Evolutionary conservation across 2,329 filamentous ascomycete genomes (phyloP).

Genomic region (Aspergillus texensis): DNA sequence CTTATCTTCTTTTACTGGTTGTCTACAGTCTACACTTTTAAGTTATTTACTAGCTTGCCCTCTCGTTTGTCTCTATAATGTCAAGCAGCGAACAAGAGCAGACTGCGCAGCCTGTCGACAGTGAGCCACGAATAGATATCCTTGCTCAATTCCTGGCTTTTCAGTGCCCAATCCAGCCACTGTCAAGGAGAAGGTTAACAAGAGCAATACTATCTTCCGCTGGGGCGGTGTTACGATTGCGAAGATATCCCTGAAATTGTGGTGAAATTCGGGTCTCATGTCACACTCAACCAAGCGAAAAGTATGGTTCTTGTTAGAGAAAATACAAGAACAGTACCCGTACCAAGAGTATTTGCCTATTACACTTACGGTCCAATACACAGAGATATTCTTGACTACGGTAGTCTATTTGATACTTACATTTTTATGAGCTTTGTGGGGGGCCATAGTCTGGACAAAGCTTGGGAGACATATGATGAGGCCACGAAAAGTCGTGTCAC

Average conservation of each 20-base stretch:
- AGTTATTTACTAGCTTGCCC: too few relatives aligned
- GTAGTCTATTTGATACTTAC: conserved; percentile 22
- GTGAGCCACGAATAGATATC: neutral
- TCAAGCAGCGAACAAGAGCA: neutral
- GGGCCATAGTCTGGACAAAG: conserved; percentile 16
- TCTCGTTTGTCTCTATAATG: too few relatives aligned
- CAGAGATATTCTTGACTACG: conserved; percentile 19
- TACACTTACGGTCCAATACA: conserved; percentile 21
- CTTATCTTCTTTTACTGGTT: too few relatives aligned
- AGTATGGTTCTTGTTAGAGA: conserved; percentile 20
- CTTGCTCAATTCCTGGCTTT: neutral
- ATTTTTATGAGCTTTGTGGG: conserved; percentile 24
- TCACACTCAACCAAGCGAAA: conserved; percentile 19
- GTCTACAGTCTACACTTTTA: too few relatives aligned
- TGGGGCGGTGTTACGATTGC: conserved; percentile 19
- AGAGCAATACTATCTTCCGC: conserved; percentile 12
- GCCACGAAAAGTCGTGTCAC: conserved; percentile 11
- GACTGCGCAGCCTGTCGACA: neutral
- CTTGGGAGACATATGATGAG: conserved; percentile 15
- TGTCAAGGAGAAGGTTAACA: neutral
- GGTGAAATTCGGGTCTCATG: conserved; percentile 21
- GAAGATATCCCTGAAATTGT: conserved; percentile 22
- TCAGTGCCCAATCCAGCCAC: neutral
- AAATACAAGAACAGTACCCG: conserved; percentile 18
- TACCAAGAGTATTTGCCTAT: conserved; percentile 19